phyloP scores from a whole-genome alignment of 2,329 filamentous ascomycete genomes.

The Pyrenochaeta sp. region DNA sequence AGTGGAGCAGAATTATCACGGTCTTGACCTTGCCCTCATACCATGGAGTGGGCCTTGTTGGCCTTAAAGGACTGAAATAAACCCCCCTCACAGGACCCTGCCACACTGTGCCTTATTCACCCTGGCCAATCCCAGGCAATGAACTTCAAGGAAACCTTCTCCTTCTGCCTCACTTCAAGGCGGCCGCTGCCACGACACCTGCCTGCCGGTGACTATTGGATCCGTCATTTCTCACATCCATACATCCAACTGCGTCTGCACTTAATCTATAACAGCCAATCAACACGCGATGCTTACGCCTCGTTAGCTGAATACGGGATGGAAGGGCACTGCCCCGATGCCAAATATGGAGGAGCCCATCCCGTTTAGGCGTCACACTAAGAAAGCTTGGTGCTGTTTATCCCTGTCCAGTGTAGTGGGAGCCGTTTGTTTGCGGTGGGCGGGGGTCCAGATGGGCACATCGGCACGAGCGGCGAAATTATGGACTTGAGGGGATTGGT shows the following conservation, averaged over 20 bases:
- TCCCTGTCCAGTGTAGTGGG: conserved; percentile 4
- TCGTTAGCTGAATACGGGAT: conserved; percentile 12
- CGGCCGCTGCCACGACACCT: conserved; percentile 1
- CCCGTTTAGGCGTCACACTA: conserved; percentile 11
- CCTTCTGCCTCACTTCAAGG: not conserved
- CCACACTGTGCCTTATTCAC: not conserved
- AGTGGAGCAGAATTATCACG: not conserved
- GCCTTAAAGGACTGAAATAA: not conserved
- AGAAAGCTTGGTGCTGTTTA: conserved; percentile 4
- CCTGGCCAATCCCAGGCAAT: not conserved
- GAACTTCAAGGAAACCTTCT: not conserved
- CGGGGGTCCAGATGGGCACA: conserved; percentile 2
- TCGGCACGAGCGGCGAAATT: conserved; percentile 1
- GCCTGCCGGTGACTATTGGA: conserved; percentile 8
- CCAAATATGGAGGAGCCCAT: conserved; percentile 12
- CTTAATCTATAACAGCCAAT: conserved; percentile 21
- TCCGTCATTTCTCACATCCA: conserved; percentile 2
- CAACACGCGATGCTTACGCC: conserved; percentile 2
- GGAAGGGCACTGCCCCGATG: conserved; percentile 5
- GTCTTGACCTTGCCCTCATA: not conserved
- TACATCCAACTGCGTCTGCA: conserved; percentile 6
- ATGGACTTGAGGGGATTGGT: not conserved
- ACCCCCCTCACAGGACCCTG: not conserved
- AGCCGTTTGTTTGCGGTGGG: not conserved
- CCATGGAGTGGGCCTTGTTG: not conserved